Base-by-base conservation (phyloP, 164 flowering plant species). In the Umbilicus rupestris region DNA sequence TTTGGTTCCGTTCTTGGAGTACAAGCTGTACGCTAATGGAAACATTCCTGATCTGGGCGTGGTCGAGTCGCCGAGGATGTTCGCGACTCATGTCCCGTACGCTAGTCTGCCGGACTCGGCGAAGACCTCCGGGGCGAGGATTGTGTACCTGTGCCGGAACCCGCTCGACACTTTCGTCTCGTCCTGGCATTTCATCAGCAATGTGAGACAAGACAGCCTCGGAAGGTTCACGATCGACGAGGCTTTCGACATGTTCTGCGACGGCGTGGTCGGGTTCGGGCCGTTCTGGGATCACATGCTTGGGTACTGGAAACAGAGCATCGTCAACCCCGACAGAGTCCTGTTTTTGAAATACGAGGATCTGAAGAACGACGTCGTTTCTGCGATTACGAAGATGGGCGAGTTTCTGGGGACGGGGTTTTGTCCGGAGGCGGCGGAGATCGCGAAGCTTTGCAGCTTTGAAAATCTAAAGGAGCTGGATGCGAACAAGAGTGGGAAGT, bases 1-100 rank as follows among this genome's bases (percentile, higher is more conserved):
- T n/a, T 81, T 82, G 20, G 79, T 82, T 0, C 85, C 84, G 7
- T 82, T 80, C 70, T 47, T 84, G 12, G 85, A 80, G 70, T 78
- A 74, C 74, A 74, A 77, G 58, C 69, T 82, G 22, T 79, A 76
- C 35, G 73, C 79, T 0, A 66, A 77, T 29, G 63, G 68, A 33
- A 50, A 70, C 5, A 4, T 81, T 20, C 83, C 85, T 5, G 75
- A 77, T 33, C 63, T 80, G 24, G 66, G 73, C 3, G 17, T 16
- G 6, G 57, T 73, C 1, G 59, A 69, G 0, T 7, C 57, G 3
- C 82, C 85, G 1, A 66, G 81, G 42, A 50, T 79, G 1, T 72
- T 80, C 30, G 83, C 76, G 29, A 78, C 85, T 28, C 84, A 80
- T 65, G 62, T 84, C 17, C 85, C 85, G 0, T 74, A 64, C 47